These are phyloP conservation scores for Brassica hybrid DNA, from an alignment of 441 rosid genomes.

Conservation along the genomic window DNA sequence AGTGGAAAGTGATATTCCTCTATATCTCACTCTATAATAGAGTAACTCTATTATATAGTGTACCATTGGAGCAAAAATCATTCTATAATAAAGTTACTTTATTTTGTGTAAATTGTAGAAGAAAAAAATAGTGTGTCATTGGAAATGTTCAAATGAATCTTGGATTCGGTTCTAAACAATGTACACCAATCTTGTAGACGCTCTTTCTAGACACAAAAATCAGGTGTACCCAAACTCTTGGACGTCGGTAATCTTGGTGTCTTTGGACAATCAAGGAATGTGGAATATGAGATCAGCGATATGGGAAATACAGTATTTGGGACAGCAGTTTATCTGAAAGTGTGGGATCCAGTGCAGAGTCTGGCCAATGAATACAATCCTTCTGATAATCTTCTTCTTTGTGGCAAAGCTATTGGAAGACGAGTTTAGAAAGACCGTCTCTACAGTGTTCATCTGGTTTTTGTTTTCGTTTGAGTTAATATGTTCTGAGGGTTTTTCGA, in stretches of 20 bases:
- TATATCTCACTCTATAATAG: too few relatives aligned
- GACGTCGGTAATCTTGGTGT: conserved; percentile 67
- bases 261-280: conserved; percentile 93
- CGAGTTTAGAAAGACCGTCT: conserved; percentile 43
- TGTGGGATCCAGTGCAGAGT: conserved; percentile 46
- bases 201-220: conserved; percentile 82
- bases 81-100: too few relatives aligned
- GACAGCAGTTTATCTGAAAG: conserved; percentile 84
- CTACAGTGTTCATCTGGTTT: neutral
- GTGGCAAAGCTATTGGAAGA: conserved; percentile 77
- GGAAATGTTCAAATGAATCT: neutral
- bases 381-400: conserved; percentile 75
- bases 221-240: conserved; percentile 83
- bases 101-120: too few relatives aligned
- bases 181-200: conserved; percentile 76
- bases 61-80: too few relatives aligned
- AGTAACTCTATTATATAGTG: too few relatives aligned
- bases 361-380: conserved; percentile 63
- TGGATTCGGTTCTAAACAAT: conserved; percentile 84
- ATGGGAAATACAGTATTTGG: conserved; percentile 83
- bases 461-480: neutral
- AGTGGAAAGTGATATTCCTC: too few relatives aligned
- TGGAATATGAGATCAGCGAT: conserved; percentile 89
- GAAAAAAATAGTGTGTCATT: too few relatives aligned
- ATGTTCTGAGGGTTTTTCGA: conserved; percentile 5